Base-by-base conservation (phyloP, 495 filamentous ascomycete species). In the Glutinoglossum americanum region DNA sequence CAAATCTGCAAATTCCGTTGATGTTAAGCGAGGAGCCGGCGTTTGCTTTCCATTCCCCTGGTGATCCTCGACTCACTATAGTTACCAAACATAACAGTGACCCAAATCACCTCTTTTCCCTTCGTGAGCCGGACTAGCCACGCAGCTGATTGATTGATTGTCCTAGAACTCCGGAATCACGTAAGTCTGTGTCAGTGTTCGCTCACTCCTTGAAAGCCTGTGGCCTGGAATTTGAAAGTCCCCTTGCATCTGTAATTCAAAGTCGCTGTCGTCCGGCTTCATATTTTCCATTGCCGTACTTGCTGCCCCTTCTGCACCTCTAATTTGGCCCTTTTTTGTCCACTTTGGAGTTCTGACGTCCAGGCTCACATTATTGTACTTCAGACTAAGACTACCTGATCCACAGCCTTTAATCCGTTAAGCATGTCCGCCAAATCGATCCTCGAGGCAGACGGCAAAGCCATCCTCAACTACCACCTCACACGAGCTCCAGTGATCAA, bases 391-490 rank as follows among this genome's bases (percentile, higher is more conserved):
- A 15, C 15, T 15, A 11, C 30, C 28, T 30, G 26, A 30, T 53
- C 19, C 49, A 27, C 1, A 28, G 19, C 49, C 23, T 7, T 32
- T 17, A 3, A 27, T 9, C 5, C 63, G 59, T 67, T 76, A 67
- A 76, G 63, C 64, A 98, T 99, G 92, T 93, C 92, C 70, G 93
- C 92, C 72, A 99, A 99, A 74, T 83, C 90, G 60, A 96, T 99
- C 67, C 73, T 82, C 79, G 92, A 99, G 75, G 92, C 93, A 77
- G 92, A 99, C 75, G 92, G 92, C 80, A 99, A 99, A 84, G 92
- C 92, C 76, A 97, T 99, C 77, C 77, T 99, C 78, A 96, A 94
- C 84, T 99, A 95, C 78, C 92, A 99, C 80, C 89, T 99, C 77
- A 99, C 92, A 63, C 84, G 92, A 66, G 89, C 92, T 59, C 83